Evolutionary conservation across 2,329 filamentous ascomycete genomes (phyloP).

Genomic region (Blastomyces emzantsi): DNA sequence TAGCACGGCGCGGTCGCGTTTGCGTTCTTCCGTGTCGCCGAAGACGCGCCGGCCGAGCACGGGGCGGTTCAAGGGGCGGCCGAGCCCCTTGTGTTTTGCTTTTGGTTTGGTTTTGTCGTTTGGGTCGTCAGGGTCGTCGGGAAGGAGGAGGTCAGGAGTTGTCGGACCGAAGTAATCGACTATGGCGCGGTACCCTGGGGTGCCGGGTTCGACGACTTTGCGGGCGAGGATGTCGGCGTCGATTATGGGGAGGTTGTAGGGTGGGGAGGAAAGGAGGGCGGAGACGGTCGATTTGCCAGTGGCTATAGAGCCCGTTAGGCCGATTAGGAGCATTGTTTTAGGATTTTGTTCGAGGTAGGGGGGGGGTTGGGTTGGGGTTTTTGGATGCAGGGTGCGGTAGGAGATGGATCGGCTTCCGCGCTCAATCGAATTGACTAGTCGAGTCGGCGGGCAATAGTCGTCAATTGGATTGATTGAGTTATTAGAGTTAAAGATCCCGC

Average conservation of each 20-base stretch:
- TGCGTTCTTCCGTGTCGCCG: conserved; percentile 61
- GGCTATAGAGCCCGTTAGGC: conserved; percentile 92
- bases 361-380: background rate
- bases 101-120: conserved; percentile 21
- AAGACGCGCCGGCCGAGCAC: conserved; percentile 82
- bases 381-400: too few species aligned
- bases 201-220: conserved; percentile 89
- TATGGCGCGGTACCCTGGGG: conserved; percentile 71
- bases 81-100: conserved; percentile 17
- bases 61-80: conserved; percentile 68
- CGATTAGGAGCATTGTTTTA: conserved; percentile 76
- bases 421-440: background rate
- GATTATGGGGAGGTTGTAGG: conserved; percentile 81
- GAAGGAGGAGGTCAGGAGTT: conserved; percentile 76
- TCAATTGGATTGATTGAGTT: background rate
- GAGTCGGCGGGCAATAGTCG: background rate
- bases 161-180: conserved; percentile 69
- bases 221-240: conserved; percentile 90
- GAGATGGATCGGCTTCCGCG: background rate
- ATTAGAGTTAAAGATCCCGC: background rate
- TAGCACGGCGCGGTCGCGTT: conserved; percentile 63
- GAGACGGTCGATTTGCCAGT: conserved; percentile 98
- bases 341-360: background rate
- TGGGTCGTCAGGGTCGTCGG: conserved; percentile 25
- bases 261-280: conserved; percentile 64